Conservation (phyloP, 2,329 filamentous ascomycete species). For the Penicillium sp. region DNA sequence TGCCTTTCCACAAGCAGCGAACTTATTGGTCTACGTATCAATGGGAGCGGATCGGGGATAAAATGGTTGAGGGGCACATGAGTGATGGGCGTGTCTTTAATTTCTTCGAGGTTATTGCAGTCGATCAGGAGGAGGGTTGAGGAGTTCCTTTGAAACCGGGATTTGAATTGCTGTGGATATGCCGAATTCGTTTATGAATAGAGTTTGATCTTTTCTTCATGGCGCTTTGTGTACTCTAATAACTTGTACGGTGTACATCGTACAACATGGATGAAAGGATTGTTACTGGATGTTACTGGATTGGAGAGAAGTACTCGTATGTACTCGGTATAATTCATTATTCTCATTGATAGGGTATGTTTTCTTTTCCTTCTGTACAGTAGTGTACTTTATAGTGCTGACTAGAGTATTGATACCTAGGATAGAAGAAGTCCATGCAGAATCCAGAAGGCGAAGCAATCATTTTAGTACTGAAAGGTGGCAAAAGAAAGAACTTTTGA, state of each 20-base stretch:
- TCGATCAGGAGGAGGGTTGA: constrained; percentile 5
- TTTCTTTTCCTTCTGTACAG: background rate
- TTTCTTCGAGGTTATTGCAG: background rate
- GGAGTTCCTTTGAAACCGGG: background rate
- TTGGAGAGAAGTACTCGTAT: background rate
- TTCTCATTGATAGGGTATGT: background rate
- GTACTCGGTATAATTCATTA: background rate
- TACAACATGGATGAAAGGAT: background rate
- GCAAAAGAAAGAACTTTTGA: background rate
- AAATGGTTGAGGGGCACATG: background rate
- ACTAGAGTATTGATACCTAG: background rate
- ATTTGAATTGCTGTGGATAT: constrained; percentile 3
- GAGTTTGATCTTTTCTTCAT: background rate
- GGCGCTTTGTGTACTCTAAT: background rate
- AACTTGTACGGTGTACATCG: background rate
- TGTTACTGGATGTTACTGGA: background rate
- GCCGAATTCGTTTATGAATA: background rate
- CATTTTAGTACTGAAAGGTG: background rate
- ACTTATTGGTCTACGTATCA: background rate
- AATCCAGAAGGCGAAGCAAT: background rate
- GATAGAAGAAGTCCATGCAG: background rate
- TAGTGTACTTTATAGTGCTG: background rate
- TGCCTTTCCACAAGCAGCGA: constrained; percentile 12
- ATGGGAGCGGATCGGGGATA: background rate
- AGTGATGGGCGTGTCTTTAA: background rate